Conservation (phyloP, 345 rosid genomes). For the Excoecaria agallocha region DNA sequence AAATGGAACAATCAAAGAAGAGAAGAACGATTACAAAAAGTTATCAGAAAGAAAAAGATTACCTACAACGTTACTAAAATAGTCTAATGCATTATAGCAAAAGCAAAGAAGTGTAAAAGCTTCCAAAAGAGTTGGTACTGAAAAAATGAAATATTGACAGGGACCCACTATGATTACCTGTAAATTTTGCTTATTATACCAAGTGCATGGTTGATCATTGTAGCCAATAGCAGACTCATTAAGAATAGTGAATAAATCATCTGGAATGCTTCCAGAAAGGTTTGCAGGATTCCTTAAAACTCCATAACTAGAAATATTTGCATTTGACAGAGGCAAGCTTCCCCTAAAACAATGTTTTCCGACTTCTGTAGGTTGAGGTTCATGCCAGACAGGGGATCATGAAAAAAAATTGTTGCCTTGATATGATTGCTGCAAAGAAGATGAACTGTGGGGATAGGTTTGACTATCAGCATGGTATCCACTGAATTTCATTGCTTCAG, state of each 20-base stretch:
- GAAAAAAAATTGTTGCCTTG: slow-evolving; percentile 1
- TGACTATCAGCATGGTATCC: no score
- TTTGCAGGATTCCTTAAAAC: neutral
- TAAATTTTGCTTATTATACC: slow-evolving; percentile 19
- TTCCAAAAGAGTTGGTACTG: neutral
- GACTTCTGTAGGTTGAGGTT: slow-evolving; percentile 20
- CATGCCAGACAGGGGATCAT: slow-evolving; percentile 30
- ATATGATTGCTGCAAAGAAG: no score
- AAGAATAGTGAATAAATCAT: slow-evolving; percentile 13
- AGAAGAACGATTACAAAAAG: neutral
- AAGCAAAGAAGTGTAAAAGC: no score
- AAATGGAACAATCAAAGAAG: neutral
- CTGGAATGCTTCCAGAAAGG: slow-evolving; percentile 25
- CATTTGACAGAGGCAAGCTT: slow-evolving; percentile 25
- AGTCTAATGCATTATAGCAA: neutral
- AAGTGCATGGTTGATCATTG: slow-evolving; percentile 21
- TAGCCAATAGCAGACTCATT: slow-evolving; percentile 22
- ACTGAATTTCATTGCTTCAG: no score
- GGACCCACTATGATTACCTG: slow-evolving; percentile 30
- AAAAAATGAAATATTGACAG: no score
- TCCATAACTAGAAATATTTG: slow-evolving; percentile 25
- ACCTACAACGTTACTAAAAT: neutral
- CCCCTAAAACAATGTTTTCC: slow-evolving; percentile 12
- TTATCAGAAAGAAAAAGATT: neutral
- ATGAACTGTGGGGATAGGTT: no score